Evolutionary conservation across 306 rosid genomes (phyloP), one percentile per base, ranked within the genome.

Genomic region (Rubus idaeus): DNA sequence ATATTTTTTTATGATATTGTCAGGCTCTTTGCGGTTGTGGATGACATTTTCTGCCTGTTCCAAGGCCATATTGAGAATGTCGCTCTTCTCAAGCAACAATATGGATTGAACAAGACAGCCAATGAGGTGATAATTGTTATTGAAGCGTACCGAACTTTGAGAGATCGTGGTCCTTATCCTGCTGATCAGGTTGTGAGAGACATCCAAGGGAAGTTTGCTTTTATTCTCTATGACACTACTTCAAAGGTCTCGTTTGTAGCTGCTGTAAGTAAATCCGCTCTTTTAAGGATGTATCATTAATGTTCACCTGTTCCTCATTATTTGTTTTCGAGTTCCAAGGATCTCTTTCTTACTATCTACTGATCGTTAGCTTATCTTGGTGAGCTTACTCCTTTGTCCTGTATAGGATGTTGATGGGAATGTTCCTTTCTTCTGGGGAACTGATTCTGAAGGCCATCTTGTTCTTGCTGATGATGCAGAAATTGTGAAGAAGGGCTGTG

Each of bases 111-210:
- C 69, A 96, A 92, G 84, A 78, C 99, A 0, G 97, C 92, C 23
- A 95, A 88, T 78, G 99, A 92, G 83, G 97, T 79, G 69, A 87
- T 87, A 79, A 95, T 95, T 60, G 83, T 92, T 53, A 89, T 92
- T 40, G 99, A 96, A 84, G 99, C 98, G 21, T 96, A 89, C 86
- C 86, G 97, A 72, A 92, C 97, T 70, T 86, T 96, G 63, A 84
- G 99, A 82, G 99, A 96, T 51, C 97, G 99, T 13, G 99, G 99
- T 71, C 99, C 99, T 45, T 96, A 91, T 68, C 95, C 99, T 76
- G 90, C 91, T 40, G 89, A 92, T 77, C 98, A 96, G 83, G 99
- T 96, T 75, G 97, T 92, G 83, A 92, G 96, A 89, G 99, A 92
- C 77, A 88, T 95, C 87, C 89, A 90, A 18, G 98, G 99, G 78